Evolutionary conservation across 2,329 filamentous ascomycete species (phyloP).

Genomic region (Aspergillus niger): DNA sequence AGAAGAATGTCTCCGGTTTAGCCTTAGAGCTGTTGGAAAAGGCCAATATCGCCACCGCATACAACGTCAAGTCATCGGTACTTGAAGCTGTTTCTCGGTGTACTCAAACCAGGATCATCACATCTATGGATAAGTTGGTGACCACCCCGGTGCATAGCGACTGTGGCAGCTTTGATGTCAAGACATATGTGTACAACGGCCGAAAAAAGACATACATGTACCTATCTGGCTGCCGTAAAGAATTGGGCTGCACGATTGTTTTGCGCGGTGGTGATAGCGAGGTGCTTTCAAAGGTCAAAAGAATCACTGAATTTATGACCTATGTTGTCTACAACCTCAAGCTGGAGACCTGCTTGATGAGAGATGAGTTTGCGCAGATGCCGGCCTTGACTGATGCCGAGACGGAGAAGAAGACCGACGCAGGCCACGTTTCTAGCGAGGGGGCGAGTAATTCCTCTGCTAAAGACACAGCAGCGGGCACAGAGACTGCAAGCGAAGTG

Average conservation of each 20-base stretch:
- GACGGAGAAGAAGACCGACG: conserved; percentile 22
- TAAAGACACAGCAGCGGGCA: conserved; percentile 18
- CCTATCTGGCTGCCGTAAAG: conserved; percentile 82
- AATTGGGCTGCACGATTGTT: conserved; percentile 92
- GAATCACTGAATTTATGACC: conserved; percentile 97
- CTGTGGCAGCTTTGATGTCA: conserved; percentile 88
- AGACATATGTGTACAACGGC: conserved; percentile 85
- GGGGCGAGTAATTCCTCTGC: conserved; percentile 18
- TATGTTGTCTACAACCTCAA: conserved; percentile 98
- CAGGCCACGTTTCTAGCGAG: conserved; percentile 22
- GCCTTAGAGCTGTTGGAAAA: conserved; percentile 86
- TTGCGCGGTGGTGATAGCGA: conserved; percentile 76
- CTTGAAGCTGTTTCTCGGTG: conserved; percentile 93
- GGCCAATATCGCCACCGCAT: conserved; percentile 87
- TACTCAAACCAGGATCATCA: conserved; percentile 87
- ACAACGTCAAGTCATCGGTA: conserved; percentile 95
- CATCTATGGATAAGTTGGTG: conserved; percentile 90
- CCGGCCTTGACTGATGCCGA: conserved; percentile 62
- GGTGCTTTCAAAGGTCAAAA: conserved; percentile 77
- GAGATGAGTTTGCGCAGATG: conserved; percentile 86
- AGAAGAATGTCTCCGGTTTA: conserved; percentile 88
- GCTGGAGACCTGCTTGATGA: conserved; percentile 89
- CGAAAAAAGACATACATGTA: conserved; percentile 95
- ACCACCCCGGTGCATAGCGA: conserved; percentile 73
- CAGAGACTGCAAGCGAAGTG: conserved; percentile 50